These are phyloP conservation scores for Pseudogymnoascus destructans DNA, from an alignment of 2,329 filamentous ascomycete species.

Conservation along the genomic window DNA sequence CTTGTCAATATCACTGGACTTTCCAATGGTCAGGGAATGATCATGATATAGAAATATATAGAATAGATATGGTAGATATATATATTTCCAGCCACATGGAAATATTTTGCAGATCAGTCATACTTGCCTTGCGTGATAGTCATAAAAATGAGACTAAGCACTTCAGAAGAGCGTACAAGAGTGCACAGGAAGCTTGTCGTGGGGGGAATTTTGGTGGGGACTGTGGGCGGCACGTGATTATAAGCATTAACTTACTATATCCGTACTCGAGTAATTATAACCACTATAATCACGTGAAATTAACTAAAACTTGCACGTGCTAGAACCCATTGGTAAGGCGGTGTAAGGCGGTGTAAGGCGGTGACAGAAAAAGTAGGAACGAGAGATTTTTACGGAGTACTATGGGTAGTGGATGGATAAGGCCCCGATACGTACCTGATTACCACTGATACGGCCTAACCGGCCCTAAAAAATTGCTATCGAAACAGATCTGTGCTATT, in stretches of 20 bases:
- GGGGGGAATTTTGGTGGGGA: background rate
- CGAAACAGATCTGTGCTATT: background rate
- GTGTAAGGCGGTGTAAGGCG: slow-evolving; percentile 5
- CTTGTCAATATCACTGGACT: background rate
- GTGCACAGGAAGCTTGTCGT: background rate
- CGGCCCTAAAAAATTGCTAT: slow-evolving; percentile 5
- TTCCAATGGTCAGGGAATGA: background rate
- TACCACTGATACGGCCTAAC: slow-evolving; percentile 8
- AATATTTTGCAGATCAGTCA: slow-evolving; percentile 1
- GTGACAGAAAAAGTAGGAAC: slow-evolving; percentile 8
- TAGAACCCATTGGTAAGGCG: slow-evolving; percentile 1
- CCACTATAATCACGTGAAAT: background rate
- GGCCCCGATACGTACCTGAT: slow-evolving; percentile 3
- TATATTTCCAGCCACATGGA: background rate
- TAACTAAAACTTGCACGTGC: background rate
- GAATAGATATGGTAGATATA: background rate
- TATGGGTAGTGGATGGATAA: too few relatives aligned
- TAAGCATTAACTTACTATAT: background rate
- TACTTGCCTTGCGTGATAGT: background rate
- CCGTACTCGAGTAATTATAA: too few relatives aligned
- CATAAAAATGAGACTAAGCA: background rate
- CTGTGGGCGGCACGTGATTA: background rate
- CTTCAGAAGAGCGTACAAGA: background rate
- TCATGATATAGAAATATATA: background rate
- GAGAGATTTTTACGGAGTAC: too few relatives aligned